Conservation (phyloP, 805 yeast genomes). For the Cyberlindnera sargentensis region DNA sequence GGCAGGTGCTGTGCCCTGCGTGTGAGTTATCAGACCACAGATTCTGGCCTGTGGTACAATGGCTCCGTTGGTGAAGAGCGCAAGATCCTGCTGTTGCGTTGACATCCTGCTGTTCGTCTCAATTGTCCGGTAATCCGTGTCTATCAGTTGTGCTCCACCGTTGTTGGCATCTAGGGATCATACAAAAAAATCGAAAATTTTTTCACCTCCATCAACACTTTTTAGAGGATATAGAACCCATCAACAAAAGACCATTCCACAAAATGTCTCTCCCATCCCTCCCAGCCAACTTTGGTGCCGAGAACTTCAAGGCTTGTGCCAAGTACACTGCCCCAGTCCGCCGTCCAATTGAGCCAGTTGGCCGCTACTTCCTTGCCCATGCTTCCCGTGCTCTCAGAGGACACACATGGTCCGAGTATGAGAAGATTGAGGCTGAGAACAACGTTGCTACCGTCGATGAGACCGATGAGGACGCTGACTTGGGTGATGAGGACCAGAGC, state of each 20-base stretch:
- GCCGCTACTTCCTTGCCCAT: slow-evolving; percentile 91
- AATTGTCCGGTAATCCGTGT: neutral
- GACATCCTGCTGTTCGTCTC: slow-evolving; percentile 6
- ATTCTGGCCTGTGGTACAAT: slow-evolving; percentile 30
- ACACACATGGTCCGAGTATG: slow-evolving; percentile 98
- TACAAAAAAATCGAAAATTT: neutral
- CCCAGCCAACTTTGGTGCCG: slow-evolving; percentile 47
- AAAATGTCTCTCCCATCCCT: slow-evolving; percentile 41
- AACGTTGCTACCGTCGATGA: slow-evolving; percentile 70
- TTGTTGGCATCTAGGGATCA: no score
- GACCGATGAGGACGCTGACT: slow-evolving; percentile 41
- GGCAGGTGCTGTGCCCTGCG: slow-evolving; percentile 50
- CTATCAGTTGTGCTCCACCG: no score
- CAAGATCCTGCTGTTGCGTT: slow-evolving; percentile 52
- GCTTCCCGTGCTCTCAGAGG: slow-evolving; percentile 94
- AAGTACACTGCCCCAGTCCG: slow-evolving; percentile 54
- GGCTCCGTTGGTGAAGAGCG: slow-evolving; percentile 43
- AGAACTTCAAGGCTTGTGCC: slow-evolving; percentile 41
- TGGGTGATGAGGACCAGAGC: slow-evolving; percentile 68
- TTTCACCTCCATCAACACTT: neutral
- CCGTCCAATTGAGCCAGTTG: slow-evolving; percentile 93
- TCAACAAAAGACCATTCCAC: neutral
- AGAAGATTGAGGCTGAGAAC: slow-evolving; percentile 85
- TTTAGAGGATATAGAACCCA: neutral
- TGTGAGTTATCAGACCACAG: slow-evolving; percentile 29